Base-by-base conservation (phyloP, 345 rosid species). In the Populus pruinosa region DNA sequence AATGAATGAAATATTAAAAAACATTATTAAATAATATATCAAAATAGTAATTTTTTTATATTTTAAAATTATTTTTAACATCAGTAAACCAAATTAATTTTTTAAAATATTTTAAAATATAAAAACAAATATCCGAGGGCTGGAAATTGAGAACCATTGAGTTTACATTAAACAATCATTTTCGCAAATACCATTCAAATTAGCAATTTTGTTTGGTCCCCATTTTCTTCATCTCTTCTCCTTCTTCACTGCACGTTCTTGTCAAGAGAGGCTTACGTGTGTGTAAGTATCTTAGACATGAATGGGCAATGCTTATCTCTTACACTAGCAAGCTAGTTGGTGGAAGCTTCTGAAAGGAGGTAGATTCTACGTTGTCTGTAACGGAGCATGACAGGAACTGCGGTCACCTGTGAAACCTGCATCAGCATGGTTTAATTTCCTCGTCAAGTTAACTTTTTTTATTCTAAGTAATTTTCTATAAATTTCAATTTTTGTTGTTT, bases 61-160 rank as follows among this genome's bases (percentile, higher is more conserved):
- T 12, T 12, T 11, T 0, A 3, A 13, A 44, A 9, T 13, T 44
- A 44, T 44, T 13, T 3, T 44, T 12, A 44, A 44, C 0, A 44
- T 12, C 0, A 44, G 0, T 1, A 12, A 0, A 44, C 1, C 0
- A 44, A 44, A 44, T 0, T 0, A 33, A 0, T 31, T 31, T 31
- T 31, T 2, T 4, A 33, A 33, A 33, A 33, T 4, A 33, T 33
- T 33, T 33, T 33, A 33, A 33, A 33, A 33, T 33, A 4, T 5
- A 33, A 33, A 31, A 31, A 31, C 0, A 31, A 31, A 31, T 31
- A 31, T 31, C 4, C 4, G 3, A 31, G 33, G 5, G 20, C 18
- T 53, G 9, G 2, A 20, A 20, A 6, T 43, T 3, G 14, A 43
- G 11, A 3, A 11, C 47, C 47, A 20, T 6, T 0, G 8, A 53